Evolutionary conservation across 106 monocot genomes (phyloP).

Genomic region (Dendrobium chrysotoxum): DNA sequence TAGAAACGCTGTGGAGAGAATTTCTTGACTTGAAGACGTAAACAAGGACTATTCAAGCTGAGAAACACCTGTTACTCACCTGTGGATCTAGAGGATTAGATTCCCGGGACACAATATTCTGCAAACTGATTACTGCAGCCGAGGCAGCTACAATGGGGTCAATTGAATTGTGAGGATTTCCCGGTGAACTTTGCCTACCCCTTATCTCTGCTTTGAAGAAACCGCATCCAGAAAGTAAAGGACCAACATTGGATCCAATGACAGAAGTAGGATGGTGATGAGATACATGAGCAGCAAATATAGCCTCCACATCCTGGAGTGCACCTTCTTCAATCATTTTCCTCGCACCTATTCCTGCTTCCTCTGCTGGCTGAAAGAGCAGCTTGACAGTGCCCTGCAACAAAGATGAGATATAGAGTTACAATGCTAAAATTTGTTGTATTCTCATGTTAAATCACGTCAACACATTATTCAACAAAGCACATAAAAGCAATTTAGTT

Average conservation of each 20-base stretch:
- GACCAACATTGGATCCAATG: conserved; percentile 54
- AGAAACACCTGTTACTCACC: no score
- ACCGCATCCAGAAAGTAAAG: conserved; percentile 80
- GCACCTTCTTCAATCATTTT: conserved; percentile 83
- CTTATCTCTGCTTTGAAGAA: conserved; percentile 59
- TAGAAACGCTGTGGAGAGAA: no score
- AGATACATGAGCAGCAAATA: conserved; percentile 70
- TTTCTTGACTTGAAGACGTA: no score
- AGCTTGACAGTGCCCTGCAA: conserved; percentile 80
- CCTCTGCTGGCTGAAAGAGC: conserved; percentile 89
- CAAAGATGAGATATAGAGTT: not conserved
- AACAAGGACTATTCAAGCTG: no score
- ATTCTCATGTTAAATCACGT: not conserved
- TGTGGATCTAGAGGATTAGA: conserved; percentile 80
- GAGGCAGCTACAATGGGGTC: conserved; percentile 63
- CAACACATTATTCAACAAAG: no score
- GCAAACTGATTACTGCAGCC: conserved; percentile 57
- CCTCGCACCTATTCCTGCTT: conserved; percentile 69
- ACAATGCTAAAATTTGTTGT: not conserved
- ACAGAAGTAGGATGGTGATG: conserved; percentile 35
- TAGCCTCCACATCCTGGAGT: conserved; percentile 56
- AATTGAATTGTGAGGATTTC: conserved; percentile 18
- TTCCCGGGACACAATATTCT: conserved; percentile 76
- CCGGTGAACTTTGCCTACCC: conserved; percentile 18
- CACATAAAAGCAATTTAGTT: no score